Evolutionary conservation across 495 filamentous ascomycete species (phyloP).

Genomic region (Hypoxylon lenormandii): DNA sequence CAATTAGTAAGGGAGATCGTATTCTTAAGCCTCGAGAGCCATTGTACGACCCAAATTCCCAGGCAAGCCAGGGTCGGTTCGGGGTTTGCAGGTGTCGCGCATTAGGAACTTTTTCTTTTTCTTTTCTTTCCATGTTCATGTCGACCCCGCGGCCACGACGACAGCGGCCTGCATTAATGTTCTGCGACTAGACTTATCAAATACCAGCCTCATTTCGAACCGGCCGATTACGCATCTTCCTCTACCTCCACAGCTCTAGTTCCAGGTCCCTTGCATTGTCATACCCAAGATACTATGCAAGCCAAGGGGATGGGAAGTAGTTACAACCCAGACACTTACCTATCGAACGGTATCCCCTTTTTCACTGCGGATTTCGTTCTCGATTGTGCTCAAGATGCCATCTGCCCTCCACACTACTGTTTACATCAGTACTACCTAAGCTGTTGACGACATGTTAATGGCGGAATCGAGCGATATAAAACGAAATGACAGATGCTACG

Average conservation of each 20-base stretch:
- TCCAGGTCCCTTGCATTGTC: constrained; percentile 52
- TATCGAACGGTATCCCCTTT: constrained; percentile 21
- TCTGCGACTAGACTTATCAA: constrained; percentile 19
- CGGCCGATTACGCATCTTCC: constrained; percentile 46
- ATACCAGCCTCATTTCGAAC: constrained; percentile 38
- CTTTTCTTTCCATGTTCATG: constrained; percentile 4
- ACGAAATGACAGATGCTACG: constrained; percentile 51
- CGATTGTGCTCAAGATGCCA: constrained; percentile 35
- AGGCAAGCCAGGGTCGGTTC: constrained; percentile 43
- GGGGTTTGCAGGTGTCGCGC: constrained; percentile 43
- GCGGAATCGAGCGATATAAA: constrained; percentile 32
- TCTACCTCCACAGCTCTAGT: constrained; percentile 28
- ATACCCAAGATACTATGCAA: constrained; percentile 50
- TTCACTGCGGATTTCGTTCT: constrained; percentile 17
- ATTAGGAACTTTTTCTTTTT: constrained; percentile 41
- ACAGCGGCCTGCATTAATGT: constrained; percentile 27
- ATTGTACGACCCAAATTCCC: constrained; percentile 33
- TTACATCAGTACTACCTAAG: constrained; percentile 14
- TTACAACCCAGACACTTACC: constrained; percentile 35
- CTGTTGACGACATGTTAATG: constrained; percentile 16
- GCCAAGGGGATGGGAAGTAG: constrained; percentile 29
- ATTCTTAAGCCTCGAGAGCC: constrained; percentile 24
- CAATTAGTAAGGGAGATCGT: constrained; percentile 38
- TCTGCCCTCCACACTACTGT: constrained; percentile 31
- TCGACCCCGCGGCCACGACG: constrained; percentile 38